phyloP scores from a whole-genome alignment of 2,329 filamentous ascomycete genomes.

The Septoria linicola region DNA sequence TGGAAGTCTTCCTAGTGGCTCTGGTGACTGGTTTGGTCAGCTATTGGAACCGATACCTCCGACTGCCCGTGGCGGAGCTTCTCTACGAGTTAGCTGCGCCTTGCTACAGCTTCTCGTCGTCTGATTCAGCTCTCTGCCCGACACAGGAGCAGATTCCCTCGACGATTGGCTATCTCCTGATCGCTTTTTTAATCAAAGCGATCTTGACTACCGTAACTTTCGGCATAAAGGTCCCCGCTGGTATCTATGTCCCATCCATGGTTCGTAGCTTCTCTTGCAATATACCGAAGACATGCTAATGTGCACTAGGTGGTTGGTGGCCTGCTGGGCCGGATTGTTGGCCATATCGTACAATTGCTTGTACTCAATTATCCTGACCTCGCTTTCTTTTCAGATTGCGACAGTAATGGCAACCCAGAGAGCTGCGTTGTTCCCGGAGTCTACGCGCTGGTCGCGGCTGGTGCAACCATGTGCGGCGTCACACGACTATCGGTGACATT shows the following conservation, averaged over 20 bases:
- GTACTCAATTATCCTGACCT: slow-evolving; percentile 72
- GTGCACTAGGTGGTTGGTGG: slow-evolving; percentile 68
- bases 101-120: slow-evolving; percentile 68
- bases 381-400: slow-evolving; percentile 72
- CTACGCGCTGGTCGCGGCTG: slow-evolving; percentile 90
- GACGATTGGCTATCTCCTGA: slow-evolving; percentile 67
- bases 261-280: slow-evolving; percentile 37
- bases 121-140: slow-evolving; percentile 78
- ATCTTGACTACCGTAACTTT: slow-evolving; percentile 87
- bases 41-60: slow-evolving; percentile 92
- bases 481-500: slow-evolving; percentile 90
- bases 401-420: slow-evolving; percentile 64
- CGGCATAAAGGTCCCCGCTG: slow-evolving; percentile 92
- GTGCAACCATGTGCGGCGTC: slow-evolving; percentile 96
- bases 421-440: slow-evolving; percentile 95
- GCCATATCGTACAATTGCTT: slow-evolving; percentile 79
- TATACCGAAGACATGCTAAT: too few relatives aligned
- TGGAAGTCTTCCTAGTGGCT: slow-evolving; percentile 87
- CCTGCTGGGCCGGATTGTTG: slow-evolving; percentile 82
- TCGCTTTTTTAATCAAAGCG: slow-evolving; percentile 87
- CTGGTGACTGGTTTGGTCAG: slow-evolving; percentile 78
- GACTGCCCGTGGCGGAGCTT: slow-evolving; percentile 83
- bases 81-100: slow-evolving; percentile 88
- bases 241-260: slow-evolving; percentile 98
- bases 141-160: slow-evolving; percentile 71